These are phyloP conservation scores for Solanum peruvianum DNA, from an alignment of 257 asterid genomes.

Conservation along the genomic window DNA sequence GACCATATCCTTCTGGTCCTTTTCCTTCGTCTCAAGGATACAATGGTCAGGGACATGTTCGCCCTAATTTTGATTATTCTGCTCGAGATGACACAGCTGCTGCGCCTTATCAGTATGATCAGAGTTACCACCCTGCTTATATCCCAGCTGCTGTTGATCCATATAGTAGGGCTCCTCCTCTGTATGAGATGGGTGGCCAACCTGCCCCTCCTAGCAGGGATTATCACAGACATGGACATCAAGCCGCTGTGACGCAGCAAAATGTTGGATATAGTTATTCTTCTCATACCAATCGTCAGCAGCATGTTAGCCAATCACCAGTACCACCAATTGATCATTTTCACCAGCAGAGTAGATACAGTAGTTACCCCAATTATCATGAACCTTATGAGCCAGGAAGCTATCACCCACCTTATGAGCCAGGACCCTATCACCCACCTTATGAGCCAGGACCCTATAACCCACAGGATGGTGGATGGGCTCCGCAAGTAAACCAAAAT, in stretches of 20 bases:
- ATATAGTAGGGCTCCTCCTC: constrained; percentile 28
- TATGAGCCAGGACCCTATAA: constrained; percentile 10
- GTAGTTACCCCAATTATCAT: constrained; percentile 15
- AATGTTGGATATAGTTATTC: constrained; percentile 32
- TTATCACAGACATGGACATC: constrained; percentile 35
- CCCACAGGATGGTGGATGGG: constrained; percentile 18
- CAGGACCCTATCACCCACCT: constrained; percentile 11
- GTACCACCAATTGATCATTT: constrained; percentile 17
- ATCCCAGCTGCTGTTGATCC: constrained; percentile 22
- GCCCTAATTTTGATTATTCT: constrained; percentile 25
- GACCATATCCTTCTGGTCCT: constrained; percentile 20
- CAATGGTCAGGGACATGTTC: constrained; percentile 24
- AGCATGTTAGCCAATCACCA: constrained; percentile 17
- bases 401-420: constrained; percentile 1
- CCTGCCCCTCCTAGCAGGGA: constrained; percentile 22
- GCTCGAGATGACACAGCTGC: constrained; percentile 3
- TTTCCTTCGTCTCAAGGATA: constrained; percentile 18
- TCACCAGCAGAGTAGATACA: constrained; percentile 24
- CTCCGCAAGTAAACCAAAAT: constrained; percentile 21
- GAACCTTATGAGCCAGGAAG: constrained; percentile 29
- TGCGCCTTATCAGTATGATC: constrained; percentile 27
- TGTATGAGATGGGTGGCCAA: constrained; percentile 11
- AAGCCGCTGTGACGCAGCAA: constrained; percentile 24
- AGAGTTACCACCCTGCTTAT: constrained; percentile 31
- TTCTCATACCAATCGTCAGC: constrained; percentile 16